Evolutionary conservation across 257 asterid genomes (phyloP), one percentile per base, ranked within the genome.

Genomic region (Leonotis leonurus): DNA sequence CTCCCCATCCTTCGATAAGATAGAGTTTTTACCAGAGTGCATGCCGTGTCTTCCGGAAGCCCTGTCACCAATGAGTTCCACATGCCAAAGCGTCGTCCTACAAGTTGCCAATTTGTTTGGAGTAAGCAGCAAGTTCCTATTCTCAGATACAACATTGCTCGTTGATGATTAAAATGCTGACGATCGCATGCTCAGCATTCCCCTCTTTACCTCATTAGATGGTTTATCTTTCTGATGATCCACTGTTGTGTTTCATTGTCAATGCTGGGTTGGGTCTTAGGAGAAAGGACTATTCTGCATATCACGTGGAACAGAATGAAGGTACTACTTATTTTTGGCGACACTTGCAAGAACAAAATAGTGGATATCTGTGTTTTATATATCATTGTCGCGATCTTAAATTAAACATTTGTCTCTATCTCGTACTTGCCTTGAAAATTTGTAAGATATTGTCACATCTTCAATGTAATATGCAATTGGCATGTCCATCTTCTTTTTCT

Each of bases 11-110:
- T 76, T 51, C 70, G 60, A 76, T 76, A 86, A 83, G 92, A 64
- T 58, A 16, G 96, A 85, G 26, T 84, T 58, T 67, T 57, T 68
- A 54, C 98, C 98, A 0, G 95, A 82, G 69, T 88, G 96, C 80
- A 52, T 76, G 77, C 98, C 96, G 55, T 48, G 71, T 69, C 95
- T 91, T 4, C 98, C 95, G 1, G 94, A 84, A 35, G 62, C 61
- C 36, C 63, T 81, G 67, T 78, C 81, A 61, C 94, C 98, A 13
- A 76, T 58, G 36, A 77, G 81, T 50, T 50, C 83, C 32, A 50
- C 76, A 37, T 86, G 95, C 76, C 96, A 81, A 70, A 71, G 62
- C 43, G 26, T 60, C 4, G 79, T 88, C 60, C 67, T 66, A 63
- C 77, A 77, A 65, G 71, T 91, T 35, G 94, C 95, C 39, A 69